These are phyloP conservation scores for Fragaria ananassa DNA, from an alignment of 306 rosid genomes.

Conservation along the genomic window DNA sequence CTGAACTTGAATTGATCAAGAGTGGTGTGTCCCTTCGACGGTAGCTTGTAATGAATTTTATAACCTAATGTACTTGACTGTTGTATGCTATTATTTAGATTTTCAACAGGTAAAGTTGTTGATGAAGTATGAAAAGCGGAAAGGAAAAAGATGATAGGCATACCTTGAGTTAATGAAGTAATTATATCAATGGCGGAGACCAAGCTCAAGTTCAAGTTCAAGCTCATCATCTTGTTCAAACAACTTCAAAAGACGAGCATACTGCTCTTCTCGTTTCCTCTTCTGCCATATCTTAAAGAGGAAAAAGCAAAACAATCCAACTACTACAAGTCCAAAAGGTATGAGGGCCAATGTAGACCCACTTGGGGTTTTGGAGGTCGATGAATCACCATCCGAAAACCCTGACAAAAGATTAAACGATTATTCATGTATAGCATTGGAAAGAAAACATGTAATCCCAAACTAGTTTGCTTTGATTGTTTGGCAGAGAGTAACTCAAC, in stretches of 20 bases:
- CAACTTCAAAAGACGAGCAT: constrained; percentile 83
- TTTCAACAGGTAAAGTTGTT: not conserved
- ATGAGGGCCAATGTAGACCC: constrained; percentile 38
- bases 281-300: constrained; percentile 73
- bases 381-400: constrained; percentile 39
- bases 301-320: constrained; percentile 34
- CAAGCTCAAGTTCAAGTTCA: constrained; percentile 86
- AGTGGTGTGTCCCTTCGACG: not conserved
- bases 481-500: not conserved
- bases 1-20: not conserved
- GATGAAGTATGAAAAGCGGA: not conserved
- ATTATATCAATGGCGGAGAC: constrained; percentile 63
- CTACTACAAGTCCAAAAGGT: constrained; percentile 36
- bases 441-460: not conserved
- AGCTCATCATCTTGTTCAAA: constrained; percentile 91
- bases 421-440: not conserved
- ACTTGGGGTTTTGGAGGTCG: constrained; percentile 29
- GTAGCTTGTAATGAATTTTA: too few relatives aligned
- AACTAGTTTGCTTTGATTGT: not conserved
- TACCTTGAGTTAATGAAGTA: constrained; percentile 36
- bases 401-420: constrained; percentile 32
- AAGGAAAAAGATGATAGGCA: constrained; percentile 9
- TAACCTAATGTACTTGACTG: too few relatives aligned
- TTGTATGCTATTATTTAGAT: not conserved
- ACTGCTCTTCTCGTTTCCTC: constrained; percentile 78